Evolutionary conservation across 225 moss, liverwort and hornwort genomes (phyloP).

Genomic region (Pleurozium schreberi): DNA sequence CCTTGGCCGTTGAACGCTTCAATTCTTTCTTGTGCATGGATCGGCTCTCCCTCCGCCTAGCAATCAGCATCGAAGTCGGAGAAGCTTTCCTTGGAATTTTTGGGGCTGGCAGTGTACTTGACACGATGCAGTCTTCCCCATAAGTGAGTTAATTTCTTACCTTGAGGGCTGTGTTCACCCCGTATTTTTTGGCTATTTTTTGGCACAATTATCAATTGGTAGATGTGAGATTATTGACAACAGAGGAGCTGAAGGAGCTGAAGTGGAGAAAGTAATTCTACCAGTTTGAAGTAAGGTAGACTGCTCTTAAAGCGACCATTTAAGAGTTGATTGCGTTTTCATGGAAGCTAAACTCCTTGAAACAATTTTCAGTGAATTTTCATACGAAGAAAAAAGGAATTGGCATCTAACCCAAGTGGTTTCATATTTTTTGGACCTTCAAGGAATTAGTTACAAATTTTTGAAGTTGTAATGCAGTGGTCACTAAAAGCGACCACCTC

Average conservation of each 20-base stretch:
- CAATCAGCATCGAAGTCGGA: neutral
- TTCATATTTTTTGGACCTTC: too few species aligned
- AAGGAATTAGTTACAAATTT: too few species aligned
- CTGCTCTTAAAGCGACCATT: too few species aligned
- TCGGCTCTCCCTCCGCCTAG: neutral
- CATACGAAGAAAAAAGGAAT: too few species aligned
- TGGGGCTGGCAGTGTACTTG: neutral
- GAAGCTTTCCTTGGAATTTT: neutral
- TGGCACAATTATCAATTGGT: neutral
- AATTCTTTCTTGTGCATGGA: neutral
- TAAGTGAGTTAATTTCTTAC: neutral
- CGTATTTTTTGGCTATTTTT: neutral
- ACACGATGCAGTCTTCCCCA: neutral
- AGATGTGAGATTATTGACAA: neutral
- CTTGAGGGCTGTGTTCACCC: neutral
- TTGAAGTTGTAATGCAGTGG: too few species aligned
- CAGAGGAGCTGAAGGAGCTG: fast-evolving
- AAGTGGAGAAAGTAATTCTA: neutral
- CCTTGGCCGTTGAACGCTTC: neutral
- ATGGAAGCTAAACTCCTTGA: too few species aligned
- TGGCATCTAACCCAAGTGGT: too few species aligned
- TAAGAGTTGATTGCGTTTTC: too few species aligned
- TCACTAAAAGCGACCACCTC: too few species aligned
- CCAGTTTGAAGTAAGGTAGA: too few species aligned
- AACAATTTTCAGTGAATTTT: too few species aligned